Percentiles rank a stretch among this genome's conserved stretches.
These are phyloP conservation scores for Fragaria nilgerrensis DNA, from an alignment of 306 rosid species.

Conservation along the genomic window DNA sequence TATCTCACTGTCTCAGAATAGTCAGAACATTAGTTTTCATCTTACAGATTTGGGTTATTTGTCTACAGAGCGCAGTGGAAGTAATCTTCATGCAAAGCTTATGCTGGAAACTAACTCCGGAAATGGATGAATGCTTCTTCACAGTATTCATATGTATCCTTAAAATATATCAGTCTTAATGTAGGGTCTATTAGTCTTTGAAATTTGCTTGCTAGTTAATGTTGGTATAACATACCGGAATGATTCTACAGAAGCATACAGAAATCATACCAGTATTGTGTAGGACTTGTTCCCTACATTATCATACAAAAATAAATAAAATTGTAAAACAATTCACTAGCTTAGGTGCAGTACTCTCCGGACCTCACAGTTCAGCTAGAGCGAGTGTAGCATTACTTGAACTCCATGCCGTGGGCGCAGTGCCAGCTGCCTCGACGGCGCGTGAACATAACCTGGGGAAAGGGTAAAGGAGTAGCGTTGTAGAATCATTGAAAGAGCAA, in stretches of 20 bases:
- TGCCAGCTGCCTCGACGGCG: background rate
- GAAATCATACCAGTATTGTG: too few relatives aligned
- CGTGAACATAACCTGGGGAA: conserved; percentile 26
- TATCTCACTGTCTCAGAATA: too few relatives aligned
- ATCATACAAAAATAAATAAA: too few relatives aligned
- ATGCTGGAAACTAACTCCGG: background rate
- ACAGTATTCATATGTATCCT: too few relatives aligned
- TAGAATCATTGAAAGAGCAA: conserved; percentile 30
- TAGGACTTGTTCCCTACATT: background rate
- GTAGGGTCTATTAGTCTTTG: background rate
- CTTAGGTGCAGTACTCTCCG: background rate
- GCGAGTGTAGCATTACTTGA: conserved; percentile 14
- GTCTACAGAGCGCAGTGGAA: too few relatives aligned
- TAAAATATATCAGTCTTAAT: too few relatives aligned
- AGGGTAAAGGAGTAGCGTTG: conserved; percentile 28
- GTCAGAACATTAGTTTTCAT: too few relatives aligned
- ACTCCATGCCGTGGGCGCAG: conserved; percentile 13
- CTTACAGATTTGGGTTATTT: too few relatives aligned
- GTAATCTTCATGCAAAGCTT: background rate
- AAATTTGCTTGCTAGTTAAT: background rate
- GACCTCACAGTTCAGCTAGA: background rate
- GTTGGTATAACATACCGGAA: too few relatives aligned
- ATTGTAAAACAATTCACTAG: too few relatives aligned
- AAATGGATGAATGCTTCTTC: background rate
- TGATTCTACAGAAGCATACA: too few relatives aligned